Evolutionary conservation across 345 rosid genomes (phyloP).

Genomic region (Kandelia obovata): DNA sequence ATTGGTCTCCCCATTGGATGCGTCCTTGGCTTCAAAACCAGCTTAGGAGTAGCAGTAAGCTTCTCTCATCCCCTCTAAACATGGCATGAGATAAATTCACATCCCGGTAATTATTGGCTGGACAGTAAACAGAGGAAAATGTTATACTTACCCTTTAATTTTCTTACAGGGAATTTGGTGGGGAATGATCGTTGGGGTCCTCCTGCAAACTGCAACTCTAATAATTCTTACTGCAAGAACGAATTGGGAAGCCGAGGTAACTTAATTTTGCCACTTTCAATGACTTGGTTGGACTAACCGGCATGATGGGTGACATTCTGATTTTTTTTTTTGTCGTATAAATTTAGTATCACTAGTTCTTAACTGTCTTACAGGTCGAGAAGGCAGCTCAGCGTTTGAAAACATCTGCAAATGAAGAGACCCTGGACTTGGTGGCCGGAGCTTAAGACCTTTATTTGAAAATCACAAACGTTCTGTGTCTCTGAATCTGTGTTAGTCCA

Average conservation of each 20-base stretch:
- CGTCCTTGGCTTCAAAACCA: constrained; percentile 80
- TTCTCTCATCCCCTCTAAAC: background rate
- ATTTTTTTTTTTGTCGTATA: background rate
- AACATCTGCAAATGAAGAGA: constrained; percentile 42
- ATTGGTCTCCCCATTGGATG: constrained; percentile 94
- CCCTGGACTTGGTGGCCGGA: constrained; percentile 16
- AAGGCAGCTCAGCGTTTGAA: constrained; percentile 54
- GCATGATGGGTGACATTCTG: background rate
- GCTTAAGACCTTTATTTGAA: background rate
- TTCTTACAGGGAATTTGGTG: constrained; percentile 78
- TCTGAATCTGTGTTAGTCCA: too few relatives aligned
- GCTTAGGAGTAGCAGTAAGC: constrained; percentile 73
- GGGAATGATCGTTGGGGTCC: constrained; percentile 78
- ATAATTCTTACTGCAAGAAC: constrained; percentile 69
- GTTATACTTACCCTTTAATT: too few relatives aligned
- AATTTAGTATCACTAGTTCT: background rate
- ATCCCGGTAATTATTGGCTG: background rate
- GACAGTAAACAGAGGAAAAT: too few relatives aligned
- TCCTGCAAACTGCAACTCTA: constrained; percentile 59
- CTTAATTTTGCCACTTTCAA: background rate
- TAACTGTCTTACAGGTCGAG: constrained; percentile 42
- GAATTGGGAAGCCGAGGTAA: constrained; percentile 75
- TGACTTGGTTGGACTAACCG: background rate
- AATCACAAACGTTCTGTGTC: too few relatives aligned
- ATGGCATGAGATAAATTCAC: background rate